Evolutionary conservation across 2,329 filamentous ascomycete genomes (phyloP).

Genomic region (Claviceps humidiphila): DNA sequence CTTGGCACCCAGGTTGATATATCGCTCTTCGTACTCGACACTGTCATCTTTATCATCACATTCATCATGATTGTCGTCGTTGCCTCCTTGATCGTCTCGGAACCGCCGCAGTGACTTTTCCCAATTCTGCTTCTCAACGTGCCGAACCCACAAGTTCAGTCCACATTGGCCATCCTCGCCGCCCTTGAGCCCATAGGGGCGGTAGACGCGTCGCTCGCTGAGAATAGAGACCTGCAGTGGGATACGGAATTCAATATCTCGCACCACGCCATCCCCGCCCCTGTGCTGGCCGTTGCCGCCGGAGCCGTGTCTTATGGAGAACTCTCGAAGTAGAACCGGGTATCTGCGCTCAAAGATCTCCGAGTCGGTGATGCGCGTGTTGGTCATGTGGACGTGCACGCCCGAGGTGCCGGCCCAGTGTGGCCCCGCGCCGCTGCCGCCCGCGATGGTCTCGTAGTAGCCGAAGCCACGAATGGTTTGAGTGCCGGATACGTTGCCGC

Average conservation of each 20-base stretch:
- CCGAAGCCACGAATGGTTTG: constrained; percentile 28
- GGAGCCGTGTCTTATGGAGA: constrained; percentile 49
- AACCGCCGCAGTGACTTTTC: constrained; percentile 29
- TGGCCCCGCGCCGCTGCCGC: constrained; percentile 57
- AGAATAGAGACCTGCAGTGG: constrained; percentile 67
- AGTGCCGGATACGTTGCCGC: constrained; percentile 25
- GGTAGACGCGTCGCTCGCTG: constrained; percentile 63
- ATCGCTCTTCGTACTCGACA: constrained; percentile 41
- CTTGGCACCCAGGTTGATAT: constrained; percentile 65
- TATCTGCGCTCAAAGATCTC: constrained; percentile 40
- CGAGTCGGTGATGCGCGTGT: constrained; percentile 57
- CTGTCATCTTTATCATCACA: constrained; percentile 14
- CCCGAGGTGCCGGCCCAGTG: constrained; percentile 30
- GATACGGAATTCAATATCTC: constrained; percentile 69
- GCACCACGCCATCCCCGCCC: constrained; percentile 61
- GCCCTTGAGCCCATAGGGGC: constrained; percentile 55
- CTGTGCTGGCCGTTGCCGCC: constrained; percentile 52
- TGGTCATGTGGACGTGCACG: constrained; percentile 50
- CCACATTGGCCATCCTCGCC: constrained; percentile 69
- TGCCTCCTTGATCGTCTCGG: constrained; percentile 13
- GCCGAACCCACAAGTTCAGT: constrained; percentile 76
- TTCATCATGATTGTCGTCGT: constrained; percentile 7
- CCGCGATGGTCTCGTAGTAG: constrained; percentile 48
- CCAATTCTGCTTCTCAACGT: constrained; percentile 45
- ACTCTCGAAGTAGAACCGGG: constrained; percentile 59